Evolutionary conservation across 1,284 basidiomycete genomes (phyloP), one percentile per base, ranked within the genome.

Genomic region (Leccinum fuscescens): DNA sequence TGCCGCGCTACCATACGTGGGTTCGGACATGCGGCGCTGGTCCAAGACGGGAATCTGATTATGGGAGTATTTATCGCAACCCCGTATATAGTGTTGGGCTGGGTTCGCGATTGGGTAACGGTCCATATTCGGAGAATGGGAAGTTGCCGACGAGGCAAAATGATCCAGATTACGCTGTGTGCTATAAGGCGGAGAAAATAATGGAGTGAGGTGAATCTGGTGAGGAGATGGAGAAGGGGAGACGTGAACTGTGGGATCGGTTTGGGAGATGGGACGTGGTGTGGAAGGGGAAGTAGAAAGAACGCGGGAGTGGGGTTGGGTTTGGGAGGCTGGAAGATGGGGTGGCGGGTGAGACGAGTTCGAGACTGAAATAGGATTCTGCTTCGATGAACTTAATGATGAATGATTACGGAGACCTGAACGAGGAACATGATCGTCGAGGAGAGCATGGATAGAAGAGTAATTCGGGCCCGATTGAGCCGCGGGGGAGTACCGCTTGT

Each of bases 11-110:
- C 71, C 64, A 69, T 79, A 75, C 63, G 82, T 73, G 57, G 85
- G 84, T 69, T 86, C 85, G 67, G 85, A 86, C 82, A 86, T 84
- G 72, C 85, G 82, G 68, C 84, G 77, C 57, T 83, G 82, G 73
- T 84, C 83, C 62, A 80, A 71, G 64, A 76, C 68, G 59, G 73
- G 61, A 63, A 66, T 60, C 62, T 75, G 66, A 67, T 72, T 66
- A 67, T 66, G 64, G 57, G 75, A 71, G 73, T 76, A 79, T 75
- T 78, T 79, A 74, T 79, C 73, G 55, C 64, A 64, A 55, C 57
- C 65, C 66, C 64, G 77, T 71, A 77, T 69, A 70, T 74, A 72
- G 62, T 73, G 75, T 64, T 75, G 73, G 58, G 70, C 61, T 66
- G 64, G 60, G 74, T 75, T 72, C 22, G 48, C 48, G 58, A 69